Evolutionary conservation across 768 basidiomycete species (phyloP), one percentile per base, ranked within the genome.

Genomic region (Boletus pseudopeckii): DNA sequence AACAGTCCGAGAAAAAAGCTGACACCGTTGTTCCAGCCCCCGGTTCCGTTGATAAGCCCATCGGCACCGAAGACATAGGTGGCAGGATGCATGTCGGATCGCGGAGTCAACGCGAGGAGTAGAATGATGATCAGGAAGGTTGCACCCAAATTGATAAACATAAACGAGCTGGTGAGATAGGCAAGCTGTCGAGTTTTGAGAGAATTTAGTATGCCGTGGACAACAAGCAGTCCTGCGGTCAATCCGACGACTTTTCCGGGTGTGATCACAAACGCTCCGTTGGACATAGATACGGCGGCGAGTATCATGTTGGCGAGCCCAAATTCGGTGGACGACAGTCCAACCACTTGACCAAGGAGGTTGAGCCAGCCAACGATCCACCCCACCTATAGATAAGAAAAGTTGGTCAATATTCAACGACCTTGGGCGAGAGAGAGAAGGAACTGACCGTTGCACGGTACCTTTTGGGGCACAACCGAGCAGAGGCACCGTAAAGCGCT

Each of bases 401-500:
- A 48, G 20, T 53, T 17, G 15, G 43, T 48, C 34, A 20, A 22
- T 17, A 40, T 32, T n/a, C 8, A 24, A 20, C 5, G 15, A 51
- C 28, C 15, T n/a, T 40, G 7, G 41, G 50, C 1, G 34, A 54
- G 26, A 34, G 18, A 17, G 18, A 44, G 30, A 58, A 33, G 6
- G 17, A 24, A 62, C 71, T 32, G 62, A 85, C 87, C 64, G 74
- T 80, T 37, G 88, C 82, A 48, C 88, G 81, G 62, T 87, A 77
- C 52, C 68, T 77, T 58, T 74, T 77, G 0, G 88, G 88, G 6
- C 83, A 82, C 9, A 89, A 72, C 63, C 83, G 82, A n/a, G 87
- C 86, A 26, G 88, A 89, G 4, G 88, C 88, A n/a, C 87, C 88
- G 60, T 90, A 90, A 4, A 67, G 46, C 9, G 59, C 67, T 7